A percentile compares a stretch with the other conserved stretches of the same genome.
phyloP scores from a whole-genome alignment of 2,329 filamentous ascomycete species.

The Onygenales sp. region DNA sequence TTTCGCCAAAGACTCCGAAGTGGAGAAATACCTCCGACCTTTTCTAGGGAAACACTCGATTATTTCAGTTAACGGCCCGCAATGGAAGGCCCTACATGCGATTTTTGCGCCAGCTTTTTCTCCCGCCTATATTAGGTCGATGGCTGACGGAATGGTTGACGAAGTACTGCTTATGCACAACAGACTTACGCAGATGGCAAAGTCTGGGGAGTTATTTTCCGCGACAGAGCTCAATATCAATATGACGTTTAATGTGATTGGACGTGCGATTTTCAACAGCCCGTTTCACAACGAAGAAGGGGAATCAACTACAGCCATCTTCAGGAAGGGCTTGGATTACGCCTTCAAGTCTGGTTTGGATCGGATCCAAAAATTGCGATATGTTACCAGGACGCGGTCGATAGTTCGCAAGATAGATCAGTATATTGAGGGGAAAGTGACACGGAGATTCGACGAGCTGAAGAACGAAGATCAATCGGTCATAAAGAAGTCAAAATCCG shows the following conservation, averaged over 20 bases:
- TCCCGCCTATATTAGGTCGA: constrained; percentile 19
- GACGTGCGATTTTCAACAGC: constrained; percentile 17
- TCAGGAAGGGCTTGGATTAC: constrained; percentile 9
- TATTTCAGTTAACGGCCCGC: constrained; percentile 27
- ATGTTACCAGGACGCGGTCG: constrained; percentile 8
- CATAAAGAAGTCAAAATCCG: neutral
- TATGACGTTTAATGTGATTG: constrained; percentile 15
- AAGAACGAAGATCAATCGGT: neutral
- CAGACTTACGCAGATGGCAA: constrained; percentile 26
- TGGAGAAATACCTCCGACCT: constrained; percentile 19
- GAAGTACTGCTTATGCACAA: constrained; percentile 23
- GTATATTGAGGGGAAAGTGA: neutral
- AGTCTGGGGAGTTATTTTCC: constrained; percentile 5
- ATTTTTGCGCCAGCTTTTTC: constrained; percentile 32
- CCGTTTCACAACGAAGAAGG: constrained; percentile 25
- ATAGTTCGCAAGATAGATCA: constrained; percentile 10
- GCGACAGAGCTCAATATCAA: constrained; percentile 7
- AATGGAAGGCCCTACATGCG: constrained; percentile 36
- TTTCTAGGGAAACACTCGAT: constrained; percentile 23
- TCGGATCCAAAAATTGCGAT: constrained; percentile 14
- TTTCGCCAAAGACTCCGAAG: constrained; percentile 25
- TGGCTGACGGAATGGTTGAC: constrained; percentile 23
- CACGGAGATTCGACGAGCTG: neutral
- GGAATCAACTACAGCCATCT: constrained; percentile 4
- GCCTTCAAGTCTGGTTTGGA: constrained; percentile 12